Conservation (phyloP, 805 yeast genomes). For the Helenozyma baotianmanensis region DNA sequence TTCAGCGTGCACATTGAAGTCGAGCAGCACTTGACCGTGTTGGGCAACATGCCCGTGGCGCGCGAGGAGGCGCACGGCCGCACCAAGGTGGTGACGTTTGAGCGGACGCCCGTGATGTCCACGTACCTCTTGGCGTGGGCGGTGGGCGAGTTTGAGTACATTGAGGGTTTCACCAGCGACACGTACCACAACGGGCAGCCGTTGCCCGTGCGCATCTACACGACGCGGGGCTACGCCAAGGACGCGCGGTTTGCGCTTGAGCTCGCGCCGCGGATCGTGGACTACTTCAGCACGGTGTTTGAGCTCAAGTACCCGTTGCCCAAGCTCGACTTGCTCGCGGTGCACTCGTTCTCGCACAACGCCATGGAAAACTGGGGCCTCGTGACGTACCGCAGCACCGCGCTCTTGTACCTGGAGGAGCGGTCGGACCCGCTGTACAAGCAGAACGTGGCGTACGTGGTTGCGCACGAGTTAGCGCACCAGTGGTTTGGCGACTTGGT, state of each 20-base stretch:
- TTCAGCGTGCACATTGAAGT: constrained; percentile 43
- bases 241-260: constrained; percentile 46
- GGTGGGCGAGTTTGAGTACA: constrained; percentile 51
- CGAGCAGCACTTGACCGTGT: constrained; percentile 30
- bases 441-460: constrained; percentile 75
- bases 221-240: constrained; percentile 44
- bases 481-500: constrained; percentile 90
- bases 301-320: constrained; percentile 68
- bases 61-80: constrained; percentile 12
- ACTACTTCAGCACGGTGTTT: constrained; percentile 44
- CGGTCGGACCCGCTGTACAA: constrained; percentile 49
- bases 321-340: constrained; percentile 73
- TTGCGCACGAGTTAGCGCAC: constrained; percentile 83
- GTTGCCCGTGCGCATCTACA: constrained; percentile 48
- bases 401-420: constrained; percentile 41
- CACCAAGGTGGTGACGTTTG: constrained; percentile 31
- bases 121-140: constrained; percentile 59
- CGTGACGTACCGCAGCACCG: constrained; percentile 59
- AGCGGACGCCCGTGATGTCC: constrained; percentile 50
- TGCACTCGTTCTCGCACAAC: constrained; percentile 75
- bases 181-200: constrained; percentile 34
- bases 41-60: constrained; percentile 46
- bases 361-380: constrained; percentile 94
- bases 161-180: constrained; percentile 42
- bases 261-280: constrained; percentile 47